Base-by-base conservation (phyloP, 345 rosid genomes). In the Camelina laxa region DNA sequence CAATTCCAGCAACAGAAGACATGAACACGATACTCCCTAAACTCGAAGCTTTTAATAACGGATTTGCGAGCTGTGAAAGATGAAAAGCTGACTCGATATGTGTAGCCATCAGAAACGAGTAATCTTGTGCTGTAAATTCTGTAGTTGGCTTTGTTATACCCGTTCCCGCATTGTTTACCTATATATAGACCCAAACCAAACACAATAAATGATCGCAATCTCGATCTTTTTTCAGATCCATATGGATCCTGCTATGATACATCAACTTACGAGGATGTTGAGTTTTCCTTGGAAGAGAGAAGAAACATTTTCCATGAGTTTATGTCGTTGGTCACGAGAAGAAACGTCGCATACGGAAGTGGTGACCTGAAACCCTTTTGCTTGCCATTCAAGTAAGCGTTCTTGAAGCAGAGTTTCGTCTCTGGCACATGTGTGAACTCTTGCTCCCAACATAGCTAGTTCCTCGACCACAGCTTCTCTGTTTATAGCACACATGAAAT, bases 131-230 rank as follows among this genome's bases (percentile, higher is more conserved):
- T 7, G 83, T 89, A 77, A 69, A 76, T 53, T 91, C 91, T 6
- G 75, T 73, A 56, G 76, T 85, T 1, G 94, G 89, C 76, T 87
- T 91, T 66, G 79, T 68, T 19, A 87, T 77, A 62, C 77, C 76
- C 15, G 88, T 89, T 62, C 97, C 97, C 16, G 81, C 92, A 76
- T 89, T 91, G 64, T 87, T 91, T 24, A 91, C 70, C 93, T 89
- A 60, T 38, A 22, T 4, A n/a, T 4, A 30, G 10, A 9, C 21
- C 15, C 16, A 14, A 59, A 56, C n/a, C 47, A 70, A 33, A 59
- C 24, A 45, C 7, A 45, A 58, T 24, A 0, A 17, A 11, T 24
- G 27, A 24, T 24, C 16, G 35, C 17, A 48, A 15, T 69, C 27
- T 24, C 3, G 27, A 24, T 24, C 4, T 24, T 24, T 3, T 54